Evolutionary conservation across 805 yeast genomes (phyloP).

Genomic region (Starmerella apis): DNA sequence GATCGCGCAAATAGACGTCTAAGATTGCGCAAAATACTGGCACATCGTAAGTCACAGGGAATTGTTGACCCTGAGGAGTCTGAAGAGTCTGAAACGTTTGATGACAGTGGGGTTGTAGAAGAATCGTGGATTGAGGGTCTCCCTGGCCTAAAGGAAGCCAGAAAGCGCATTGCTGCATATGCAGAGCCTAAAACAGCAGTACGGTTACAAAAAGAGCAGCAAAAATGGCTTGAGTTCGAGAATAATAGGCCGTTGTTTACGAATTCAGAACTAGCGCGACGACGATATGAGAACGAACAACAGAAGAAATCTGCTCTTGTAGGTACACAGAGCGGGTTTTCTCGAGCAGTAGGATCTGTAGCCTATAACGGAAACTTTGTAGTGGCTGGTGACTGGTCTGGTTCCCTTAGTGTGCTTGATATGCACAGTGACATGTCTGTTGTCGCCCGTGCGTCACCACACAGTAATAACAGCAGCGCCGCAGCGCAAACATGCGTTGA

Average conservation of each 20-base stretch:
- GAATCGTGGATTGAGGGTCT: not conserved
- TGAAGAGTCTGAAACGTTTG: not conserved
- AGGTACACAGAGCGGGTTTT: slow-evolving; percentile 64
- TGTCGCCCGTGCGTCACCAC: not conserved
- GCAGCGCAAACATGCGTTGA: slow-evolving; percentile 34
- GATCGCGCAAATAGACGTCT: slow-evolving; percentile 50
- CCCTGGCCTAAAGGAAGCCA: not conserved
- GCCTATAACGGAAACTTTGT: slow-evolving; percentile 29
- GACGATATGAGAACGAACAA: not conserved
- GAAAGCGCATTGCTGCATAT: not conserved
- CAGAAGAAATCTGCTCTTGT: slow-evolving; percentile 36
- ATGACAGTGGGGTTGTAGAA: not conserved
- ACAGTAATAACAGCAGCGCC: slow-evolving; percentile 9
- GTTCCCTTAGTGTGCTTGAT: slow-evolving; percentile 41
- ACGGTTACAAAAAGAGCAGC: not conserved
- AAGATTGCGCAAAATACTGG: slow-evolving; percentile 43
- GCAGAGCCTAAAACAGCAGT: not conserved
- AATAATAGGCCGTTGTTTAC: not conserved
- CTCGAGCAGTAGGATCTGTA: slow-evolving; percentile 43
- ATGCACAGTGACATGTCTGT: not conserved
- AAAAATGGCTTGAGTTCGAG: not conserved
- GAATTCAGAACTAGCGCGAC: not conserved
- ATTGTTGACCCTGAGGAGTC: slow-evolving; percentile 17
- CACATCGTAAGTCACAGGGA: slow-evolving; percentile 9
- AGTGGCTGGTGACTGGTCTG: slow-evolving; percentile 79